phyloP scores from a whole-genome alignment of 2,329 filamentous ascomycete species.

The Pseudocercospora pini-densiflorae region DNA sequence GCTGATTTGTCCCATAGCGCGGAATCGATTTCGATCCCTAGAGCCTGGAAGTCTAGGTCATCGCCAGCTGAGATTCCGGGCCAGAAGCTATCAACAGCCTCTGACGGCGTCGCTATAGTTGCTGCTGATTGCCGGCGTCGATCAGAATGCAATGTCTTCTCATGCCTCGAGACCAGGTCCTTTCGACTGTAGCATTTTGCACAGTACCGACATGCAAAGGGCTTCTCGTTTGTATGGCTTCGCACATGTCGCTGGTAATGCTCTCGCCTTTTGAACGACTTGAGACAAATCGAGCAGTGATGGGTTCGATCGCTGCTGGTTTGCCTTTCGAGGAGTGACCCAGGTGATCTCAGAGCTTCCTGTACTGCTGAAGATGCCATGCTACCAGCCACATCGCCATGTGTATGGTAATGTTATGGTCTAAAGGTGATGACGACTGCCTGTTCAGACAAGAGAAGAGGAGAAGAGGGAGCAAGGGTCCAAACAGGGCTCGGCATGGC shows the following conservation, averaged over 20 bases:
- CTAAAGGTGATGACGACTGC: neutral
- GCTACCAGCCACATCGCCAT: neutral
- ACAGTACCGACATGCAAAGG: constrained; percentile 17
- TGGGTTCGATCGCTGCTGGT: neutral
- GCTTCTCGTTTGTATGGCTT: constrained; percentile 19
- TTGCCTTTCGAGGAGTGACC: neutral
- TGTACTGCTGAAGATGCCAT: neutral
- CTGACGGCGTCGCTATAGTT: neutral
- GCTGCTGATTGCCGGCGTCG: neutral
- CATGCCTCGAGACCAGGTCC: constrained; percentile 19
- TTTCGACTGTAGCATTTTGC: constrained; percentile 12
- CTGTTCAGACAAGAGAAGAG: neutral
- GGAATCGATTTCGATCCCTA: neutral
- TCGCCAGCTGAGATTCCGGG: neutral
- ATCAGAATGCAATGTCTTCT: constrained; percentile 18
- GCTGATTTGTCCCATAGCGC: neutral
- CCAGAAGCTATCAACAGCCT: neutral
- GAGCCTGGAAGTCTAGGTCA: neutral
- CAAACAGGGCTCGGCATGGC: neutral
- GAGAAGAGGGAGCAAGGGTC: neutral
- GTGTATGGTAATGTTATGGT: neutral
- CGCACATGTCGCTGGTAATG: constrained; percentile 4
- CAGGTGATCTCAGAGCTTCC: neutral
- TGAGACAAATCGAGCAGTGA: constrained; percentile 3
- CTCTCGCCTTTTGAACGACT: constrained; percentile 11